Base-by-base conservation (phyloP, 2,329 filamentous ascomycete species). In the Fusarium verrucosum region DNA sequence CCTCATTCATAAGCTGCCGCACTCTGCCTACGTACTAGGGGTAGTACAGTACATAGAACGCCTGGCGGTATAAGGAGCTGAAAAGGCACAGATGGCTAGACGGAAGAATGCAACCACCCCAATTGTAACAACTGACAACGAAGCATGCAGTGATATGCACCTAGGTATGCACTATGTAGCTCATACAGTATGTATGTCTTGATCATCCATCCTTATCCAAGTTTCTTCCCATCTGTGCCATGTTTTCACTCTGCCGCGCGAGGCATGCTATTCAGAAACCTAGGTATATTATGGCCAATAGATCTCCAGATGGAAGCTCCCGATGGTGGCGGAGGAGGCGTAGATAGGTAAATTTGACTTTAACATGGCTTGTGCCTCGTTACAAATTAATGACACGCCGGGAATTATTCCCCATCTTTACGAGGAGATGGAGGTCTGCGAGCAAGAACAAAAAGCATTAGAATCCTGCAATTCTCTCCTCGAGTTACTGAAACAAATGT, bases 31-130 rank as follows among this genome's bases (percentile, higher is more conserved):
- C 32, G 13, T 35, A 32, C 50, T 42, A 58, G 58, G 62, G 62
- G 47, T 41, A n/a, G n/a, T n/a, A n/a, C n/a, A n/a, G n/a, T n/a
- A n/a, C n/a, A n/a, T n/a, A 26, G 25, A 54, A 46, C 58, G 62
- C 62, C 62, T 63, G 51, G 58, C 58, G 58, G 58, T 62, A 64
- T 40, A 38, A 38, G 26, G 44, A 66, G 63, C 63, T 66, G 63
- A 66, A 66, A 44, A 65, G 57, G 62, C 38, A 49, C 62, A 58
- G 32, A 58, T 66, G 58, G n/a, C n/a, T 35, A 36, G 25, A 50
- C 36, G 19, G 37, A 50, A 58, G 50, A 55, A 57, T 51, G 54
- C 58, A 51, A 51, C 52, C 37, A n/a, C n/a, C 32, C 41, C 33
- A 30, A 53, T 22, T 30, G 38, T 55, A n/a, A 33, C 37, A 38